phyloP scores from a whole-genome alignment of 2,329 filamentous ascomycete species.

The Fusarium austroafricanum region DNA sequence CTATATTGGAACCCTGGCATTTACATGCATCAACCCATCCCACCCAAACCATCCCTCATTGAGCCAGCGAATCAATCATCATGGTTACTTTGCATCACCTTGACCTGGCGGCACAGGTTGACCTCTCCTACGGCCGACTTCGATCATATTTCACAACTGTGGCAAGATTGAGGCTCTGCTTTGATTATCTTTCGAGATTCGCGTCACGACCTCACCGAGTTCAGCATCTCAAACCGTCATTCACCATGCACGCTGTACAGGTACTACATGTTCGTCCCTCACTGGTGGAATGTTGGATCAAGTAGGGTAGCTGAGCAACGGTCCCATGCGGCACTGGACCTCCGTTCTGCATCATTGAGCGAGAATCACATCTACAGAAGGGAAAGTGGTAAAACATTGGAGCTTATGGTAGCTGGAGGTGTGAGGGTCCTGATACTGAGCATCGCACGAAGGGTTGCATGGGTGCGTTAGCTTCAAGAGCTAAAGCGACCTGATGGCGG shows the following conservation, averaged over 20 bases:
- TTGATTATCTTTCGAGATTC: slow-evolving; percentile 8
- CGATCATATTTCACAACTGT: slow-evolving; percentile 11
- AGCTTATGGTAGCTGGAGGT: slow-evolving; percentile 18
- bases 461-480: slow-evolving; percentile 27
- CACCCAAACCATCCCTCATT: slow-evolving; percentile 27
- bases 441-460: slow-evolving; percentile 14
- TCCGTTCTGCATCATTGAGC: slow-evolving; percentile 1
- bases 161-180: slow-evolving; percentile 39
- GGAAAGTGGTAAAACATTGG: slow-evolving; percentile 14
- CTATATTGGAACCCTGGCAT: slow-evolving; percentile 25
- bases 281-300: slow-evolving; percentile 33
- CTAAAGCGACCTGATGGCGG: slow-evolving; percentile 32
- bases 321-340: slow-evolving; percentile 14
- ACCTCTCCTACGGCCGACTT: slow-evolving; percentile 9
- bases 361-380: slow-evolving; percentile 28
- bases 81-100: slow-evolving; percentile 31
- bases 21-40: slow-evolving; percentile 34
- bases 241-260: slow-evolving; percentile 20
- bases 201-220: slow-evolving; percentile 16
- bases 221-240: slow-evolving; percentile 16
- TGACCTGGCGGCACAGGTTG: slow-evolving; percentile 19
- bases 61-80: slow-evolving; percentile 23
- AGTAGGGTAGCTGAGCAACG: slow-evolving; percentile 17
- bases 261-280: slow-evolving; percentile 32
- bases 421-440: slow-evolving; percentile 4